A percentile compares a stretch with the other conserved stretches of the same genome.
These are phyloP conservation scores for Pestalotiopsis sp. DNA, from an alignment of 2,329 filamentous ascomycete species.

Conservation along the genomic window DNA sequence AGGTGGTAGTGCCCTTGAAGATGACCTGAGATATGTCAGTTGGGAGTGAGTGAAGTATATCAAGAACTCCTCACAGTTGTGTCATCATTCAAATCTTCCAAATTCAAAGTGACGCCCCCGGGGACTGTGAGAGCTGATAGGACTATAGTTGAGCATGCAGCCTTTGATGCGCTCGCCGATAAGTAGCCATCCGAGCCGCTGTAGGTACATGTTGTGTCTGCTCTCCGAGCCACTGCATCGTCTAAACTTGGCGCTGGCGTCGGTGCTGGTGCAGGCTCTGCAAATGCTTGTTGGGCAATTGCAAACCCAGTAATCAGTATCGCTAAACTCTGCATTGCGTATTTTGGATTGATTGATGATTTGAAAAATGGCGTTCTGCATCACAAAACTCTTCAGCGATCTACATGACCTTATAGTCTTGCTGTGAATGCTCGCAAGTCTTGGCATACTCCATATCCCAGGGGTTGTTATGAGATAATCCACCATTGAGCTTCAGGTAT, in stretches of 20 bases:
- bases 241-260: constrained; percentile 6
- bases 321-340: constrained; percentile 5
- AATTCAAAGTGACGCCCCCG: neutral
- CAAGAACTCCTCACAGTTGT: neutral
- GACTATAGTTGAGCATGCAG: constrained; percentile 9
- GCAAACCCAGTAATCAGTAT: neutral
- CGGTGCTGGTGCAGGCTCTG: constrained; percentile 6
- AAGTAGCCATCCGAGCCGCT: constrained; percentile 10
- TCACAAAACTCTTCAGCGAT: neutral
- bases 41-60: neutral
- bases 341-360: neutral
- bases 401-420: neutral
- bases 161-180: constrained; percentile 5
- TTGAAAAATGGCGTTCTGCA: neutral
- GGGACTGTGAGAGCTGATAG: constrained; percentile 8
- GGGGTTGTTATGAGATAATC: neutral
- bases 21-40: neutral
- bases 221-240: constrained; percentile 10
- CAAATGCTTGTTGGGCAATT: neutral
- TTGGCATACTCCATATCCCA: neutral
- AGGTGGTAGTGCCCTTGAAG: constrained; percentile 16
- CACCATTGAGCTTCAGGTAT: neutral
- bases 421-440: neutral
- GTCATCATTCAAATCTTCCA: constrained; percentile 8
- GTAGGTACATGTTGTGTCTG: constrained; percentile 6